Conservation (phyloP, 2,329 filamentous ascomycete species). For the Talaromyces pinophilus region DNA sequence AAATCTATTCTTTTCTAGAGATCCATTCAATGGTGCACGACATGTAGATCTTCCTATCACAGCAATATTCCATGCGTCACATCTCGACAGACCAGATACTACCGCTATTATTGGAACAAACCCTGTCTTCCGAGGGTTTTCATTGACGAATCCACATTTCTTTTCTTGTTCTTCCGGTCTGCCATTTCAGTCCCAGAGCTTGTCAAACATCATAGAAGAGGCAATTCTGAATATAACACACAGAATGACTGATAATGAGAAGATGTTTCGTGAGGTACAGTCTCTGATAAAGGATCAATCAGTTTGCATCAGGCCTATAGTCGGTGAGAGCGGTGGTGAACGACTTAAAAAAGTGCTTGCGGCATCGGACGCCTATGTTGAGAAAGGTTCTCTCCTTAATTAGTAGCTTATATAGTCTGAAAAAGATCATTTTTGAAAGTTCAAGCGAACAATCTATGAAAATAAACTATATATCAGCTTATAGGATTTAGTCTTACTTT, state of each 20-base stretch:
- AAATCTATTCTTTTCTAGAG: conserved; percentile 3
- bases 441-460: not conserved
- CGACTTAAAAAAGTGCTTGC: not conserved
- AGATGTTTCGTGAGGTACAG: conserved; percentile 11
- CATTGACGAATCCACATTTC: not conserved
- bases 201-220: not conserved
- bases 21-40: conserved; percentile 5
- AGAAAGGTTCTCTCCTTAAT: not conserved
- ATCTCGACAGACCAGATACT: conserved; percentile 8
- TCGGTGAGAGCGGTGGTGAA: not conserved
- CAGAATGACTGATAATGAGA: conserved; percentile 16
- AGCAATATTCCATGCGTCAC: conserved; percentile 10
- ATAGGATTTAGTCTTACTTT: not conserved
- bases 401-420: not conserved
- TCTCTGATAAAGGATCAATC: not conserved
- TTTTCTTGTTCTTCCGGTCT: conserved; percentile 11
- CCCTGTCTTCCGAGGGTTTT: not conserved
- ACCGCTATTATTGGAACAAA: conserved; percentile 7
- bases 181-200: conserved; percentile 1
- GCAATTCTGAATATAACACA: conserved; percentile 13
- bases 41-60: conserved; percentile 3
- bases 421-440: not conserved
- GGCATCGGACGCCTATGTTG: not conserved
- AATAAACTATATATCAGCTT: not conserved
- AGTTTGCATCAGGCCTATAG: not conserved